Evolutionary conservation across 2,329 filamentous ascomycete genomes (phyloP).

Genomic region (Neocatenulostroma microsporum): DNA sequence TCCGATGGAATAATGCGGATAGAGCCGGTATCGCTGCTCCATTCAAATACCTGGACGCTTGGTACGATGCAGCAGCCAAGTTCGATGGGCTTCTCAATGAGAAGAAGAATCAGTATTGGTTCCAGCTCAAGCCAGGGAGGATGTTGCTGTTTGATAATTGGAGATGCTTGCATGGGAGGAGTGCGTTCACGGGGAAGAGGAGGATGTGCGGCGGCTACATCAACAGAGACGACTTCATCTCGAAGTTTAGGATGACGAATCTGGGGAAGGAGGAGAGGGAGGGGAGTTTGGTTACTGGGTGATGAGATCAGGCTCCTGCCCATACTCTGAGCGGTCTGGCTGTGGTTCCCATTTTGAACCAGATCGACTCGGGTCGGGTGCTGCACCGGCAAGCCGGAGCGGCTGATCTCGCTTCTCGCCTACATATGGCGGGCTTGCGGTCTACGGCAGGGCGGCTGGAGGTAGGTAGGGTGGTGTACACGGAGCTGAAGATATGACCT

Average conservation of each 20-base stretch:
- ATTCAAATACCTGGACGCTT: slow-evolving; percentile 41
- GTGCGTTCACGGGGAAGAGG: slow-evolving; percentile 71
- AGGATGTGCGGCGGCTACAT: slow-evolving; percentile 89
- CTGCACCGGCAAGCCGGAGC: no score
- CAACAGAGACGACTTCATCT: slow-evolving; percentile 72
- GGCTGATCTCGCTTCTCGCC: no score
- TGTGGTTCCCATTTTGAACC: no score
- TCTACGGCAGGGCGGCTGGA: no score
- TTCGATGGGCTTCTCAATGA: slow-evolving; percentile 65
- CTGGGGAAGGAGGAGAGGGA: slow-evolving; percentile 33
- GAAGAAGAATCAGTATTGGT: slow-evolving; percentile 63
- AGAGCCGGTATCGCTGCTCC: slow-evolving; percentile 60
- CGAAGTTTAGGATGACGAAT: slow-evolving; percentile 66
- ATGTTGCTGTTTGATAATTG: slow-evolving; percentile 91
- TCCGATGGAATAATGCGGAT: slow-evolving; percentile 94
- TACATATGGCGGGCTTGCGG: no score
- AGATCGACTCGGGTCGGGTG: no score
- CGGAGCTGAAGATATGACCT: no score
- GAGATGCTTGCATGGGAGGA: slow-evolving; percentile 82
- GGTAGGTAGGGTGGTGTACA: no score
- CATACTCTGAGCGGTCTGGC: no score
- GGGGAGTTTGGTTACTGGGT: slow-evolving; percentile 27
- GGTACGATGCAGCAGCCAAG: slow-evolving; percentile 70
- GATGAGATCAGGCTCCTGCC: no score
- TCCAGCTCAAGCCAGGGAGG: slow-evolving; percentile 70